phyloP scores from a whole-genome alignment of 2,329 filamentous ascomycete species.

The Talaromyces sp. region DNA sequence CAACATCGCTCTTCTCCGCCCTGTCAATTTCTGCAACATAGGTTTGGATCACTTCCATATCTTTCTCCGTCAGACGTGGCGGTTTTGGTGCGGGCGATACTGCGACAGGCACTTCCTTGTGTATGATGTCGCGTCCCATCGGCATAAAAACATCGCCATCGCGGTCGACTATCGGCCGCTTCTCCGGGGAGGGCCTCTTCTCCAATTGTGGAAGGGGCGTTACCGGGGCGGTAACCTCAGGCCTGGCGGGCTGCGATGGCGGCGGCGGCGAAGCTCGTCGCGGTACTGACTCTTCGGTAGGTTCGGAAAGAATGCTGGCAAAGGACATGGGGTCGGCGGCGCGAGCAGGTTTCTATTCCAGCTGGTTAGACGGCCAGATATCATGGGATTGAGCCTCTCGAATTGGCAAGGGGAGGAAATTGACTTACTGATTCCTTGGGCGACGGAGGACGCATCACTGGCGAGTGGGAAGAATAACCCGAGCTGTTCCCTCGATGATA shows the following conservation, averaged over 20 bases:
- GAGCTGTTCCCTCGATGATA: conserved; percentile 26
- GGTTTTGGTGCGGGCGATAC: conserved; percentile 42
- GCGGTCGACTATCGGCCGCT: conserved; percentile 16
- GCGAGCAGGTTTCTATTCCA: conserved; percentile 61
- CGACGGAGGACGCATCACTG: conserved; percentile 29
- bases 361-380: conserved; percentile 11
- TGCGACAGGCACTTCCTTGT: conserved; percentile 13
- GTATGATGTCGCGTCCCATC: conserved; percentile 20
- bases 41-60: conserved; percentile 65
- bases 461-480: conserved; percentile 27
- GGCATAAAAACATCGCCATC: conserved; percentile 14
- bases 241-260: conserved; percentile 9
- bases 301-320: conserved; percentile 83
- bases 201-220: conserved; percentile 24
- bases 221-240: conserved; percentile 20
- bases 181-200: conserved; percentile 22
- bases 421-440: conserved; percentile 36
- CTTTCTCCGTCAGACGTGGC: conserved; percentile 52
- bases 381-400: too few relatives aligned
- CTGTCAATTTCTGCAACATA: conserved; percentile 57
- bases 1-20: conserved; percentile 51
- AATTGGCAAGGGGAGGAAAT: background rate
- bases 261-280: conserved; percentile 41
- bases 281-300: conserved; percentile 56
- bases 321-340: conserved; percentile 89